A percentile compares a stretch with the other conserved stretches of the same genome.
Conservation (phyloP, 1,284 basidiomycete species). For the Rugosomyces carneus region DNA sequence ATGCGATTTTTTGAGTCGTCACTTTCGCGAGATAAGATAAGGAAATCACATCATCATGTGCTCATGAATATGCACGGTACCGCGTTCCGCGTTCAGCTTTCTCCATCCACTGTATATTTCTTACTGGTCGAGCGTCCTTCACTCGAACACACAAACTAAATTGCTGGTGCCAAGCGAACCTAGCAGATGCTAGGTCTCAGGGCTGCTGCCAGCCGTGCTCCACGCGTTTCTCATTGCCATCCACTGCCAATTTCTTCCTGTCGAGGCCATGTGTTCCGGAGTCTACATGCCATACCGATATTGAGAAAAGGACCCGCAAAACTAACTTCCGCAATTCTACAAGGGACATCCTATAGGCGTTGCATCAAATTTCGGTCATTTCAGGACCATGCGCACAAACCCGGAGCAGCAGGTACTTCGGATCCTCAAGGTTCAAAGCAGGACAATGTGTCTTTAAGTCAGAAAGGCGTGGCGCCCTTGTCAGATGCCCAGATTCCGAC, state of each 20-base stretch:
- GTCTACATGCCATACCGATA: background rate
- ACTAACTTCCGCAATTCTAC: background rate
- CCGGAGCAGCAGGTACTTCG: conserved; percentile 3
- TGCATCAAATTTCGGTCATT: conserved; percentile 6
- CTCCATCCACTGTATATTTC: background rate
- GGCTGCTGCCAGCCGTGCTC: background rate
- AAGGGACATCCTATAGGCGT: no score
- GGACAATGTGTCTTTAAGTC: background rate
- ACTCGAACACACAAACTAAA: background rate
- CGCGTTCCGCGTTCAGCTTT: no score
- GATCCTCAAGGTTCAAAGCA: background rate
- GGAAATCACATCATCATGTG: no score
- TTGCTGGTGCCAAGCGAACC: background rate
- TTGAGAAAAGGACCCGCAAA: background rate
- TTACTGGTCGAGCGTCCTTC: background rate
- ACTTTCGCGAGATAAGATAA: no score
- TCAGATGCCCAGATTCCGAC: conserved; percentile 5
- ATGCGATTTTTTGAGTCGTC: no score
- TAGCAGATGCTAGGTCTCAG: conserved; percentile 3
- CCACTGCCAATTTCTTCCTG: background rate
- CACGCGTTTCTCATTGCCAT: background rate
- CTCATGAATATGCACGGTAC: no score
- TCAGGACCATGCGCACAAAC: conserved; percentile 20
- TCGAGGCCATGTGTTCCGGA: background rate
- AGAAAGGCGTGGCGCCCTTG: background rate